Conservation (phyloP, 2,329 filamentous ascomycete species). For the Hymenoscyphus linearis region DNA sequence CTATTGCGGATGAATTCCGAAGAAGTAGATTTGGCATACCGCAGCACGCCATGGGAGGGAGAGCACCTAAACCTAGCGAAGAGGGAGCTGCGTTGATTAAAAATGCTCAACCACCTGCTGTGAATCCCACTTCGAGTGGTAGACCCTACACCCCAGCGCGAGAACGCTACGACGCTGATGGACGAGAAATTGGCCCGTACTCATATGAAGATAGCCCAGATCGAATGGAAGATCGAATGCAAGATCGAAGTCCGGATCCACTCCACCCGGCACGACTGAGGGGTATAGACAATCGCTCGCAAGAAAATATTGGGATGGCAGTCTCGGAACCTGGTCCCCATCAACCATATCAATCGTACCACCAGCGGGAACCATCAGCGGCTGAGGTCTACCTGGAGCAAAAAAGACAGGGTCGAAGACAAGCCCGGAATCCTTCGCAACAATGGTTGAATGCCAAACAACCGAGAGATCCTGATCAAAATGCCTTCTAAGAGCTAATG, state of each 20-base stretch:
- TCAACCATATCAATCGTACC: constrained; percentile 10
- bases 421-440: constrained; percentile 15
- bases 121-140: constrained; percentile 14
- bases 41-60: constrained; percentile 5
- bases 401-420: constrained; percentile 15
- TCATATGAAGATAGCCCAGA: constrained; percentile 16
- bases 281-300: constrained; percentile 4
- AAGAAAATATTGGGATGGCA: constrained; percentile 23
- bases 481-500: not conserved
- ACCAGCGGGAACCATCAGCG: constrained; percentile 9
- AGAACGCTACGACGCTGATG: constrained; percentile 27
- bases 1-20: constrained; percentile 30
- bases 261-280: constrained; percentile 13
- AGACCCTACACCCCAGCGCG: constrained; percentile 25
- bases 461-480: constrained; percentile 4
- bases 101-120: constrained; percentile 29
- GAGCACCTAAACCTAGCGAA: constrained; percentile 16
- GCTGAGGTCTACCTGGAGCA: constrained; percentile 21
- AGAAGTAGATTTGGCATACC: constrained; percentile 27
- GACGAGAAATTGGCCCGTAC: constrained; percentile 23
- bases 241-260: constrained; percentile 2
- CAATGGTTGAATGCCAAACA: constrained; percentile 16
- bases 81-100: constrained; percentile 28
- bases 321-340: constrained; percentile 21
- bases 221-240: constrained; percentile 12